Evolutionary conservation across 1,284 basidiomycete species (phyloP), one percentile per base, ranked within the genome.

Genomic region (Phylloporus gajari): DNA sequence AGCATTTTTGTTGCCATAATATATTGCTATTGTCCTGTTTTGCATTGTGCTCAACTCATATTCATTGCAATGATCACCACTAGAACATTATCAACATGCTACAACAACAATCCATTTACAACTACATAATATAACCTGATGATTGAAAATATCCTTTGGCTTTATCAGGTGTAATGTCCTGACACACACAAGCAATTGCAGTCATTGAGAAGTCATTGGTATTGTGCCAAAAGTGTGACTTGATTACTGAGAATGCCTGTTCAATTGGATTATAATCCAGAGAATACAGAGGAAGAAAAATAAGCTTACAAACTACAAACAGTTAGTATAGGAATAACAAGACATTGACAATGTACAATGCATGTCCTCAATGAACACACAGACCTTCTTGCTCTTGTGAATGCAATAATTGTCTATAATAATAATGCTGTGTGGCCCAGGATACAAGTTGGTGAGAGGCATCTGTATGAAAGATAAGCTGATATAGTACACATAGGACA

Each of bases 401-500:
- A 64, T 64, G 30, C 17, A 30, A 12, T 21, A 68, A 27, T 70
- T 70, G n/a, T 70, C 60, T 60, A 67, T 70, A 3, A 70, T 30
- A 11, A 70, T 15, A 5, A 70, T 48, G 56, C 65, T 70, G 23
- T 11, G 32, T 9, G 60, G 60, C 7, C 65, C 60, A 23, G 65
- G 65, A 30, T 67, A 70, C 13, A 17, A 17, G 42, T 44, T 44
- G 42, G 42, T 44, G 42, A 44, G 17, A 44, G 42, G 42, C 42
- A 68, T 65, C 70, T 80, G 75, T 68, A 79, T 8, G 23, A 42
- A n/a, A n/a, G n/a, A n/a, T n/a, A n/a, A n/a, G n/a, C n/a, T n/a
- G n/a, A n/a, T n/a, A n/a, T n/a, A n/a, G n/a, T n/a, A n/a, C n/a
- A n/a, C n/a, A n/a, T n/a, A n/a, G n/a, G n/a, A n/a, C 38, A 17